Evolutionary conservation across 371 early-diverging fungal species (phyloP).

Genomic region (Circinella umbellata): DNA sequence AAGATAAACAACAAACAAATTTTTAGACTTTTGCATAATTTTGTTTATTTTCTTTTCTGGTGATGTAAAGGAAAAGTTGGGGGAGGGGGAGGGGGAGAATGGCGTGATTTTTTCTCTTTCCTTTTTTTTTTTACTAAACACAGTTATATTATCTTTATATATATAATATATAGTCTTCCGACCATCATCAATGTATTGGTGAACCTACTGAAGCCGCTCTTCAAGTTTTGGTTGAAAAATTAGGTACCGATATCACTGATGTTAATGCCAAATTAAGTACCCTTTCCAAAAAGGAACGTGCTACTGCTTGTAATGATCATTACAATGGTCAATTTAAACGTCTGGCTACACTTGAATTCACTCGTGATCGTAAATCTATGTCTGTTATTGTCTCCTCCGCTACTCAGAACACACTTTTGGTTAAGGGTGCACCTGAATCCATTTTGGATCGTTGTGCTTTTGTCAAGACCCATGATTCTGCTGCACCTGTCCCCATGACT

Average conservation of each 20-base stretch:
- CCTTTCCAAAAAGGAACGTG: conserved; percentile 61
- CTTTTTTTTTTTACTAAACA: too few relatives aligned
- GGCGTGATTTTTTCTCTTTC: too few relatives aligned
- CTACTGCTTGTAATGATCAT: conserved; percentile 66
- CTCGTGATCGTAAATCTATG: conserved; percentile 97
- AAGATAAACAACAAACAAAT: background rate
- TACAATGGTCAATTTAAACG: conserved; percentile 58
- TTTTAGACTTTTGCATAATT: background rate
- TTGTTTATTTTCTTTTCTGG: too few relatives aligned
- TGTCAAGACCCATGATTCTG: conserved; percentile 58
- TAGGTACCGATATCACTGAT: conserved; percentile 73
- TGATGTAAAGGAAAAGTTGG: too few relatives aligned
- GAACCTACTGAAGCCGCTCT: conserved; percentile 99
- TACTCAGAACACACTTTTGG: conserved; percentile 56
- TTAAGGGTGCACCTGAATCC: conserved; percentile 94
- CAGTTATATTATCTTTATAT: background rate
- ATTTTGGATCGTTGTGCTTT: conserved; percentile 87
- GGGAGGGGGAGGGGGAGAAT: too few relatives aligned
- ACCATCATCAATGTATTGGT: conserved; percentile 77
- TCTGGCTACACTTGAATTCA: conserved; percentile 87
- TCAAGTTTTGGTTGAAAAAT: conserved; percentile 90
- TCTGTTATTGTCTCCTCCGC: conserved; percentile 73
- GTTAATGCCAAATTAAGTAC: conserved; percentile 64
- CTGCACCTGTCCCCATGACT: conserved; percentile 72
- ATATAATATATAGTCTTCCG: conserved; percentile 34